Evolutionary conservation across 192 early-diverging fungal genomes (phyloP).

Genomic region (Coemansia sp.): DNA sequence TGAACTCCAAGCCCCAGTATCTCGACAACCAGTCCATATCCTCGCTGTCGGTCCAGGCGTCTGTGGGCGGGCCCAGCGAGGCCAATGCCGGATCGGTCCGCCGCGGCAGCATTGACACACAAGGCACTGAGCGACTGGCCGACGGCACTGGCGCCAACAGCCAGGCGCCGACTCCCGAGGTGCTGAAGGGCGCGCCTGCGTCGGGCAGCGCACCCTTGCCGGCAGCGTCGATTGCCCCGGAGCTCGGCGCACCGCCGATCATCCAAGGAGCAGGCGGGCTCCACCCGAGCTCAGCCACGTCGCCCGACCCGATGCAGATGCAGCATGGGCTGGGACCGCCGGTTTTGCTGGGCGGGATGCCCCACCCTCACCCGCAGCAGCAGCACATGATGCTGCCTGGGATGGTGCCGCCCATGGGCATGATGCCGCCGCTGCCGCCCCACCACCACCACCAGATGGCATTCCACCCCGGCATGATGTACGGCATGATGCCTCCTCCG

Average conservation of each 20-base stretch:
- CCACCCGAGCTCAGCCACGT: not conserved
- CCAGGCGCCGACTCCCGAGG: constrained; percentile 2
- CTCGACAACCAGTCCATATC: constrained; percentile 42
- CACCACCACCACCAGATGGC: constrained; percentile 25
- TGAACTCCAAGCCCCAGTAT: constrained; percentile 12
- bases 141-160: not conserved
- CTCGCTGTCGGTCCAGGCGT: constrained; percentile 48
- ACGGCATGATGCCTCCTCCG: constrained; percentile 33
- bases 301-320: constrained; percentile 23
- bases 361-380: constrained; percentile 22
- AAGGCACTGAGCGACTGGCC: constrained; percentile 5
- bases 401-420: constrained; percentile 39
- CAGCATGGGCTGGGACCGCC: constrained; percentile 16
- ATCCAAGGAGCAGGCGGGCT: not conserved
- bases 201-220: not conserved
- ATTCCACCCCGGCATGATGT: constrained; percentile 49
- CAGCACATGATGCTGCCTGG: constrained; percentile 42
- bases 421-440: constrained; percentile 26
- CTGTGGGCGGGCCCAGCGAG: constrained; percentile 27
- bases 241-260: not conserved
- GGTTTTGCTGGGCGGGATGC: constrained; percentile 23
- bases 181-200: not conserved
- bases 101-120: constrained; percentile 16
- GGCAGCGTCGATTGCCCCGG: not conserved
- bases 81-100: constrained; percentile 23